Percentiles rank a stretch among this genome's conserved stretches.
phyloP scores from a whole-genome alignment of 2,329 filamentous ascomycete genomes.

The Trichoderma asperellum region DNA sequence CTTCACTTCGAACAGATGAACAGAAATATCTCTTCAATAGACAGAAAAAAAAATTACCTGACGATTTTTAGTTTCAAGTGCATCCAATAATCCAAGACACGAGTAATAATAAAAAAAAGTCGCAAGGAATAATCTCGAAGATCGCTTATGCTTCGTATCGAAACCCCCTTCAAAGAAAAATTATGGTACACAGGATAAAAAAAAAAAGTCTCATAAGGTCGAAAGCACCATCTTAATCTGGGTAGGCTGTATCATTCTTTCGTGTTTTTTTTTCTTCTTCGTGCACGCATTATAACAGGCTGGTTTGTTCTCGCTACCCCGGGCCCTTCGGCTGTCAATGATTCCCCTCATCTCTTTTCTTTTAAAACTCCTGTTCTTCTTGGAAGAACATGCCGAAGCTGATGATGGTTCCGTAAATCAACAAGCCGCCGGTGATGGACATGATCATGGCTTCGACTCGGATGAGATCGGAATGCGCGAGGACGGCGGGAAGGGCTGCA shows the following conservation, averaged over 20 bases:
- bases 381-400: slow-evolving; percentile 98
- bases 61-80: slow-evolving; percentile 7
- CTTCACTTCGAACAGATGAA: background rate
- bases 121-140: slow-evolving; percentile 20
- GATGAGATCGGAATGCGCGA: slow-evolving; percentile 87
- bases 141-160: slow-evolving; percentile 28
- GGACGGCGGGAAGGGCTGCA: slow-evolving; percentile 76
- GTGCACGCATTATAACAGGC: background rate
- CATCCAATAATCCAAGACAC: slow-evolving; percentile 11
- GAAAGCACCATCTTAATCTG: slow-evolving; percentile 8
- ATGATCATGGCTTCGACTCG: slow-evolving; percentile 86
- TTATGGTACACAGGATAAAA: slow-evolving; percentile 22
- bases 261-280: background rate
- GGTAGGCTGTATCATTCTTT: slow-evolving; percentile 1
- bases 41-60: background rate
- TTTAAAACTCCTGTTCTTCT: slow-evolving; percentile 92
- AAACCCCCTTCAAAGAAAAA: slow-evolving; percentile 8
- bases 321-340: background rate
- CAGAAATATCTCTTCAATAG: slow-evolving; percentile 6
- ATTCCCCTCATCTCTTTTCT: background rate
- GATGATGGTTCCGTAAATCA: slow-evolving; percentile 98
- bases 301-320: background rate
- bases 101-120: background rate
- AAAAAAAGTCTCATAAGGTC: slow-evolving; percentile 13
- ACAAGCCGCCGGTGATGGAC: slow-evolving; percentile 86